phyloP scores from a whole-genome alignment of 2,329 filamentous ascomycete species.

The Metarhizium brunneum region DNA sequence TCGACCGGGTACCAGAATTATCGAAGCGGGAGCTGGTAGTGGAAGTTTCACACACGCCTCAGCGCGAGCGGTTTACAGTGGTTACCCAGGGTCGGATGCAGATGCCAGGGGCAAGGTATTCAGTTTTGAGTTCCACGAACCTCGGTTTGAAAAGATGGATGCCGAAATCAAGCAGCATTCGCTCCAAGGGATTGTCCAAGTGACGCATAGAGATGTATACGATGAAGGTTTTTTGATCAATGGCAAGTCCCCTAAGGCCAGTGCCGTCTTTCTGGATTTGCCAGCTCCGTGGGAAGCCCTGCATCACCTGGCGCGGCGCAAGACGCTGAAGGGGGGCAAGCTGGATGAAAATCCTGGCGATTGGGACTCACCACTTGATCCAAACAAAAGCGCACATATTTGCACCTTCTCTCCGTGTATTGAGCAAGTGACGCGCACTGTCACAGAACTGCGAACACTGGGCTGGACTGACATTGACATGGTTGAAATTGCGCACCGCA shows the following conservation, averaged over 20 bases:
- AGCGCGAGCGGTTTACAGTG: constrained; percentile 66
- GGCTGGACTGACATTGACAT: constrained; percentile 91
- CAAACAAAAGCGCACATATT: constrained; percentile 62
- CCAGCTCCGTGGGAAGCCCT: constrained; percentile 76
- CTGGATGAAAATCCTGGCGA: constrained; percentile 13
- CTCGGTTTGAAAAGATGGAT: constrained; percentile 59
- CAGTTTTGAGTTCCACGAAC: constrained; percentile 75
- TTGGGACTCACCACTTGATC: constrained; percentile 58
- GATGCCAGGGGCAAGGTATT: constrained; percentile 59
- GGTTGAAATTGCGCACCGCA: constrained; percentile 76
- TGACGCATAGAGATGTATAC: constrained; percentile 76
- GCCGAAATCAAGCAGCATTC: constrained; percentile 62
- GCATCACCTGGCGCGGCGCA: constrained; percentile 57
- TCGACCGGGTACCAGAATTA: constrained; percentile 61
- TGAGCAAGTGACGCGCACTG: constrained; percentile 84
- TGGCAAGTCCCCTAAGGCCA: constrained; percentile 51
- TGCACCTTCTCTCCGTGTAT: constrained; percentile 97
- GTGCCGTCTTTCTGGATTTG: constrained; percentile 69
- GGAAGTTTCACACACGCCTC: constrained; percentile 79
- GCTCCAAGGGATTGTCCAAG: constrained; percentile 54
- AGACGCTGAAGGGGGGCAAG: constrained; percentile 14
- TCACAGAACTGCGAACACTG: constrained; percentile 67
- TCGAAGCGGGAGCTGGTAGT: constrained; percentile 75
- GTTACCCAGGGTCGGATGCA: constrained; percentile 41
- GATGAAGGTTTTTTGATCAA: constrained; percentile 60